Evolutionary conservation across 768 basidiomycete species (phyloP), one percentile per base, ranked within the genome.

Genomic region (Lenzites betulinus): DNA sequence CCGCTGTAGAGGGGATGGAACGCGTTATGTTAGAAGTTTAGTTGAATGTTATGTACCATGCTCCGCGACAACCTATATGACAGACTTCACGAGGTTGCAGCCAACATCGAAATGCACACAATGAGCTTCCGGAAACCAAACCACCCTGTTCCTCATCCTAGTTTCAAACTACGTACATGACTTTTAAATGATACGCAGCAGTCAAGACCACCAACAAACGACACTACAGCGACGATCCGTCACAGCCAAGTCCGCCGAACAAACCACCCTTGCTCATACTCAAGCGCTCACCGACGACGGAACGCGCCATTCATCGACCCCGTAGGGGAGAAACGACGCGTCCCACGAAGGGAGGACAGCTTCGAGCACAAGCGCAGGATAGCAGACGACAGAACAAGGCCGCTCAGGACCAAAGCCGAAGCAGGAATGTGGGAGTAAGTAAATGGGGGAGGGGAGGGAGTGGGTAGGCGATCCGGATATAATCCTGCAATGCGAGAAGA

Each of bases 261-360:
- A 38, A 49, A 41, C 25, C 51, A 23, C 36, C 41, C 25, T 62
- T 26, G 39, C 51, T 47, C 22, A 46, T 39, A 47, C 64, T 60
- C 68, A 69, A 79, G 79, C 81, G 80, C 80, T 81, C 80, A 82
- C 80, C 76, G 67, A 66, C 70, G 52, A 58, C 61, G 66, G 63
- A 58, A 58, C 67, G 65, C 50, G 57, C 69, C 70, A 71, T 78
- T 81, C 81, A 65, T 81, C 81, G 71, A 69, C 79, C 81, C 80
- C 74, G 64, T 39, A 65, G 75, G 77, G 79, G 79, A 82, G 78
- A 80, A n/a, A 76, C 62, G 67, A 48, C 54, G 55, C 20, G 30
- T 43, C 43, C 57, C 52, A 41, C 51, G 64, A 64, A 63, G 66
- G 70, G 69, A 74, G n/a, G 71, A 74, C 74, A 65, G 74, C 71